Base-by-base conservation (phyloP, 2,329 filamentous ascomycete genomes). In the Cladosporium sp. region DNA sequence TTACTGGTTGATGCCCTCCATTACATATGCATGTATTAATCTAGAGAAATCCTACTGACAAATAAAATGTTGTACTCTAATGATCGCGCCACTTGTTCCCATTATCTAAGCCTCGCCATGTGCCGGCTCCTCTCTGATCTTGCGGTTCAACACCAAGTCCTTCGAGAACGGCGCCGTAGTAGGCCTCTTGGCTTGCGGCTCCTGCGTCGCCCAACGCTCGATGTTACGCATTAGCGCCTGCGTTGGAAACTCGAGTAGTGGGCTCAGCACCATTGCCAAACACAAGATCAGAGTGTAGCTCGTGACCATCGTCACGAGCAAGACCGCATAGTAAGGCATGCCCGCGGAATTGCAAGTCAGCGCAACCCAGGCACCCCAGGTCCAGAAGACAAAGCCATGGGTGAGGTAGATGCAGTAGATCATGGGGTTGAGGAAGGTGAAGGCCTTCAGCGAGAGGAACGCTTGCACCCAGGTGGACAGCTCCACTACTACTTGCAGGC, bases 391-490 rank as follows among this genome's bases (percentile, higher is more conserved):
- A 70, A 83, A 56, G 39, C 81, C 81, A 68, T 83, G 81, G 58
- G 81, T 74, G 5, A 83, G 68, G 69, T 83, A 83, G 65, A 83
- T 81, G 54, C 79, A 82, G 70, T 82, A 82, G 68, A 81, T 79
- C 70, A 82, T 80, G 8, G 80, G 81, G 70, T 79, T 78, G 0
- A 80, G 79, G 13, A 76, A 72, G 67, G 75, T 80, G 30, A 83
- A 73, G 25, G 78, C 57, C 25, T 74, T 77, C 4, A 76, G 71
- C 3, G 78, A 80, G 2, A 83, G 72, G 11, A 80, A 66, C 69
- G 76, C 79, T 68, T 83, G 81, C 1, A 80, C 67, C 59, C 72
- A 70, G 1, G 76, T 76, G 13, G 70, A 76, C 4, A 78, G 72
- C 62, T 79, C 77, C 23, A 78, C 74, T 26, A 76, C 66, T 7